Base-by-base conservation (phyloP, 805 yeast species). In the Lachancea fermentati region DNA sequence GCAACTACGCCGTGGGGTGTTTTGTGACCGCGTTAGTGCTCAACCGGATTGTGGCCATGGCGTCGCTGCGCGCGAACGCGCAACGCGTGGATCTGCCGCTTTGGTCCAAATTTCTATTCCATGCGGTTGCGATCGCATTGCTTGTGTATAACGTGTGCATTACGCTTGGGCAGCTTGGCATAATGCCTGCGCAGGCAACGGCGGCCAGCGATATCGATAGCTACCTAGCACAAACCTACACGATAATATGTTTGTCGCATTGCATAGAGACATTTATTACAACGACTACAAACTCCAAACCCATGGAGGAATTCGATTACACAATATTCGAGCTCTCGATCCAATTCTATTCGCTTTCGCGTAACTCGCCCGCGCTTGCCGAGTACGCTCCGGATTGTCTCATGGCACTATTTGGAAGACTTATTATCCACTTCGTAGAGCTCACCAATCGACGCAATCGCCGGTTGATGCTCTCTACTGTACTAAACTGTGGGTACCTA, bases 361-460 rank as follows among this genome's bases (percentile, higher is more conserved):
- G 39, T 12, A 37, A 19, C 5, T 19, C 13, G 22, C 35, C 32
- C 15, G 33, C 25, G 19, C 39, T 37, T 5, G 32, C 33, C 11
- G 48, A 41, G 19, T 46, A 44, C 32, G 34, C 42, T 2, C 40
- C 47, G 8, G 58, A 57, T 3, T 70, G 79, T n/a, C 44, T 78
- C 5, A 73, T 77, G 51, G 79, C 82, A 43, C 57, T 82, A 1
- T 40, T 70, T 0, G 78, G 77, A 43, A 88, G 85, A 50, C 47
- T 81, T 7, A 61, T 72, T 13, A 72, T 80, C 36, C 95, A 87
- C 45, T 2, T 78, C 1, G 73, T 85, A 26, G 85, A 81, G 2
- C 48, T 82, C 34, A 54, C 77, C 26, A 70, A 77, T 47, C 49
- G 63, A 25, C 73, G 76, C 47, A 63, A 67, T 42, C 80, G 73